phyloP scores from a whole-genome alignment of 306 rosid species.

The Abrus pulchellus region DNA sequence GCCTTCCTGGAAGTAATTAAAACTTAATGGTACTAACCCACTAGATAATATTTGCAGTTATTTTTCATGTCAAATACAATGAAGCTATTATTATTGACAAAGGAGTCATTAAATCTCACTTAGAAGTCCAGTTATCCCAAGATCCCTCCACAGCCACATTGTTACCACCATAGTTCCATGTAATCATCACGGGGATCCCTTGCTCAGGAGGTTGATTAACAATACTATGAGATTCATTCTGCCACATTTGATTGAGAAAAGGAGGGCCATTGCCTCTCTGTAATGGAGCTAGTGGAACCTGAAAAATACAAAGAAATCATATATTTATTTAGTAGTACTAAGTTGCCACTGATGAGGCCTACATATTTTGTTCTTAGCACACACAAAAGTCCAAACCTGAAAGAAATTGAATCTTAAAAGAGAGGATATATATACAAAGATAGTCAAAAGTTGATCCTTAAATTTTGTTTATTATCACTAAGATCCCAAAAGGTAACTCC shows the following conservation, averaged over 20 bases:
- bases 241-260: conserved; percentile 62
- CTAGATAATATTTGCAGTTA: conserved; percentile 29
- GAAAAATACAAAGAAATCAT: conserved; percentile 54
- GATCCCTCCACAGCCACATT: conserved; percentile 89
- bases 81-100: conserved; percentile 20
- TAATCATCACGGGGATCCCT: conserved; percentile 82
- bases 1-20: conserved; percentile 65
- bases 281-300: conserved; percentile 90
- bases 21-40: conserved; percentile 31
- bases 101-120: conserved; percentile 55
- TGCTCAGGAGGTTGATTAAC: conserved; percentile 68
- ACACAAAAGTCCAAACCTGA: background rate
- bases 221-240: conserved; percentile 58
- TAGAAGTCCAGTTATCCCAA: conserved; percentile 93
- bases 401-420: conserved; percentile 16
- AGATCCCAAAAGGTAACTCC: conserved; percentile 14
- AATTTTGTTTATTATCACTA: background rate
- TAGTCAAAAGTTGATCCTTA: conserved; percentile 17
- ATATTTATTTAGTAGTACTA: conserved; percentile 34
- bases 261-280: conserved; percentile 70
- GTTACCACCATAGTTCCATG: conserved; percentile 83
- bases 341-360: conserved; percentile 19
- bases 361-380: conserved; percentile 18
- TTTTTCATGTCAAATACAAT: conserved; percentile 35
- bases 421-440: too few relatives aligned